Conservation (phyloP, 495 filamentous ascomycete genomes). For the Aspergillus funiculosus region DNA sequence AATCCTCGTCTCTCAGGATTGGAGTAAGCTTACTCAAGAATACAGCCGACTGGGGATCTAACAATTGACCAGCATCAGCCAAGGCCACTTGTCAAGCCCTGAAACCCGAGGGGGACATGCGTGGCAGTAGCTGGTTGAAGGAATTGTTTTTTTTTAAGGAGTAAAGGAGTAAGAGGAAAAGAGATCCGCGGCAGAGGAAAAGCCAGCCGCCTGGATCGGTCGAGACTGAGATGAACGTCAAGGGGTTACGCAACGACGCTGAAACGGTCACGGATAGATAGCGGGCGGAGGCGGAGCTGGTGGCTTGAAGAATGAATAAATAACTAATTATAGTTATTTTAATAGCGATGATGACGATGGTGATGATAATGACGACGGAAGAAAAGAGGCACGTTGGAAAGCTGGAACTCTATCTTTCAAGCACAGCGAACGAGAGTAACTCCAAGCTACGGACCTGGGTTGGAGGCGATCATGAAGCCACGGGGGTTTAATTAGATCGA, state of each 20-base stretch:
- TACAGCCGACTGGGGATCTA: too few relatives aligned
- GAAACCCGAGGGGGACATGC: not conserved
- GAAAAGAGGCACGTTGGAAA: not conserved
- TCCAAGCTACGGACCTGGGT: too few relatives aligned
- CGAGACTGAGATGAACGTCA: not conserved
- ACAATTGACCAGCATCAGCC: conserved; percentile 1
- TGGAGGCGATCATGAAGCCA: conserved; percentile 1
- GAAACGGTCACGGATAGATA: conserved; percentile 9
- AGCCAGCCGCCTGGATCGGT: not conserved
- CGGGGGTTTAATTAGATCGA: conserved; percentile 1
- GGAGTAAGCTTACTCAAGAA: too few relatives aligned
- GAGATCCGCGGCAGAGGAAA: not conserved
- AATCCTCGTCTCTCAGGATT: not conserved
- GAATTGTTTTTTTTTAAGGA: too few relatives aligned
- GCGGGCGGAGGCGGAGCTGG: conserved; percentile 9
- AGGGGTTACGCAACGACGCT: conserved; percentile 12
- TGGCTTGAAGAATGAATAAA: conserved; percentile 3
- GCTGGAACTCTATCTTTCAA: not conserved
- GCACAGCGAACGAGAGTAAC: not conserved
- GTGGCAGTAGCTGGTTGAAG: not conserved
- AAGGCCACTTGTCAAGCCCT: conserved; percentile 13
- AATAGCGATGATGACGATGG: too few relatives aligned
- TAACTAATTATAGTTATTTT: too few relatives aligned
- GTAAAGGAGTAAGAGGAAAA: conserved; percentile 3
- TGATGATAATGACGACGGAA: not conserved